Conservation (phyloP, 2,329 filamentous ascomycete species). For the Alternaria incomplexa region DNA sequence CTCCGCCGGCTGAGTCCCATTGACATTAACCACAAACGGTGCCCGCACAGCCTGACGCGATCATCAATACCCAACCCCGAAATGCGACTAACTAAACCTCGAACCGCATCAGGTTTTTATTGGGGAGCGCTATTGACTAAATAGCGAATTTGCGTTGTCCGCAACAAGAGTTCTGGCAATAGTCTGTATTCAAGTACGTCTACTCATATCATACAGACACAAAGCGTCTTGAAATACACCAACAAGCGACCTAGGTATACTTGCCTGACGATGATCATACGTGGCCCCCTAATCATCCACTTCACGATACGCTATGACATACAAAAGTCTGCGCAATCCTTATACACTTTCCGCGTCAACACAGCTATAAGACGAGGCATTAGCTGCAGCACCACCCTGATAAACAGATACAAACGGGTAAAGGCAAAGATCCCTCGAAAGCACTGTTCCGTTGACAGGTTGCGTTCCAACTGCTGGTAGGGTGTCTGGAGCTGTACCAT, state of each 20-base stretch:
- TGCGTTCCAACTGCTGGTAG: not conserved
- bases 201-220: not conserved
- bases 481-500: not conserved
- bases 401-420: not conserved
- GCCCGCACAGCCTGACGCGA: not conserved
- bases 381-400: not conserved
- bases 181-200: not conserved
- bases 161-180: not conserved
- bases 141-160: too few species aligned
- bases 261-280: not conserved
- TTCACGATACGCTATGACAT: not conserved
- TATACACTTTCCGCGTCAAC: not conserved
- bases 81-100: not conserved
- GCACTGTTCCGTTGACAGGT: not conserved
- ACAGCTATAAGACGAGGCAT: not conserved
- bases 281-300: accelerated
- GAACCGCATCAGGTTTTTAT: not conserved
- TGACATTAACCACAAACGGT: not conserved
- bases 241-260: not conserved
- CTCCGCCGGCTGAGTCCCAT: not conserved
- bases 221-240: not conserved
- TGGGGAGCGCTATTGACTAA: too few species aligned
- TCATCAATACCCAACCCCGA: not conserved
- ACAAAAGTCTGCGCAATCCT: not conserved
- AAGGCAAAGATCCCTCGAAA: not conserved